Evolutionary conservation across 371 early-diverging fungal genomes (phyloP).

Genomic region (Thermomucor indicae-seudaticae): DNA sequence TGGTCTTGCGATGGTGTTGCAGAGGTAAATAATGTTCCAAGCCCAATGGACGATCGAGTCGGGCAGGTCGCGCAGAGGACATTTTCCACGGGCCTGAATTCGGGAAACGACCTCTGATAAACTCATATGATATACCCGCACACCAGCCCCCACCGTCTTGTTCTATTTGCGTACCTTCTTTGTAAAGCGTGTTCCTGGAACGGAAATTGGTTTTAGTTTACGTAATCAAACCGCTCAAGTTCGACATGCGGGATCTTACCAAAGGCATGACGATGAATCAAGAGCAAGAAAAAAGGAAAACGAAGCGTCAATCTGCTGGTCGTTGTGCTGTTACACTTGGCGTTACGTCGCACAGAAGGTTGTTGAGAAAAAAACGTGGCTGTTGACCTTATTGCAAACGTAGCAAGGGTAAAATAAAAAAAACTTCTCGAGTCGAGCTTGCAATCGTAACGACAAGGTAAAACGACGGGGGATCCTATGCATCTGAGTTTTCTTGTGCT

Average conservation of each 20-base stretch:
- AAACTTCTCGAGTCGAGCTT: too few relatives aligned
- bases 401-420: too few relatives aligned
- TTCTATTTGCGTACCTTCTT: conserved; percentile 39
- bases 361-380: too few relatives aligned
- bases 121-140: neutral
- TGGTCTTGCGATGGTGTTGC: conserved; percentile 63
- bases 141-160: neutral
- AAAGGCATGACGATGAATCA: conserved; percentile 4
- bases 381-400: too few relatives aligned
- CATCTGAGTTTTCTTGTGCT: too few relatives aligned
- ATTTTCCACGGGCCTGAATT: conserved; percentile 83
- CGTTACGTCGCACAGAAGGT: too few relatives aligned
- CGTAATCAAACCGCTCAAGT: too few relatives aligned
- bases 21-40: conserved; percentile 61
- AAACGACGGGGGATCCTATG: too few relatives aligned
- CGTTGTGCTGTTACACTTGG: too few relatives aligned
- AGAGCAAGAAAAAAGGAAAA: neutral
- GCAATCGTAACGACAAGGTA: too few relatives aligned
- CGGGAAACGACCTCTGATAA: conserved; percentile 57
- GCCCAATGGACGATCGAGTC: conserved; percentile 54
- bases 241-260: neutral
- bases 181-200: conserved; percentile 81
- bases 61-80: conserved; percentile 44
- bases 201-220: too few relatives aligned
- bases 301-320: too few relatives aligned